Evolutionary conservation across 2,329 filamentous ascomycete genomes (phyloP).

Genomic region (Colletotrichum tofieldiae): DNA sequence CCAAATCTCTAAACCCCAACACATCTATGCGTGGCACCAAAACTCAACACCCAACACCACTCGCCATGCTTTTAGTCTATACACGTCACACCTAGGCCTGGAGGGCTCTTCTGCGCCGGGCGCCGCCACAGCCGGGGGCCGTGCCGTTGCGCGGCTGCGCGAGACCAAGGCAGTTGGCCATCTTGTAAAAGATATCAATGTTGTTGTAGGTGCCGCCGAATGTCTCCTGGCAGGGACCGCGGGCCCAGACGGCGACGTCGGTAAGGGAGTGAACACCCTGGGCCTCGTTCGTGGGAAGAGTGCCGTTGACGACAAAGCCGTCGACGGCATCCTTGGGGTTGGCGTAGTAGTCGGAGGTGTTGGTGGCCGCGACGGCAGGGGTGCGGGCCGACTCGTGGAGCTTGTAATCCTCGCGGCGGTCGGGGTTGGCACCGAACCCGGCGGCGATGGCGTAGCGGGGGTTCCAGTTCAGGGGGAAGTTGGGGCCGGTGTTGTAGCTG

Average conservation of each 20-base stretch:
- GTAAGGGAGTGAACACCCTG: slow-evolving; percentile 85
- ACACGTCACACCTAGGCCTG: not conserved
- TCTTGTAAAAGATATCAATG: slow-evolving; percentile 83
- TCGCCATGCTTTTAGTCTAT: slow-evolving; percentile 21
- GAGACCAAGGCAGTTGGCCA: slow-evolving; percentile 78
- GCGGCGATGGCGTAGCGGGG: slow-evolving; percentile 86
- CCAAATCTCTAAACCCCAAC: not conserved
- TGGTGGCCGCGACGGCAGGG: slow-evolving; percentile 66
- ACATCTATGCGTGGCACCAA: not conserved
- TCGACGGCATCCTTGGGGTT: slow-evolving; percentile 76
- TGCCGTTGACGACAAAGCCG: slow-evolving; percentile 84
- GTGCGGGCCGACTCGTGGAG: slow-evolving; percentile 77
- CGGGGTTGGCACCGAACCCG: slow-evolving; percentile 80
- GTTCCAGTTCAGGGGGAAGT: slow-evolving; percentile 89
- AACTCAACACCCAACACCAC: slow-evolving; percentile 17
- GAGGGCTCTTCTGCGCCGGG: slow-evolving; percentile 4
- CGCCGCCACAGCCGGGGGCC: slow-evolving; percentile 12
- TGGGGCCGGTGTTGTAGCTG: slow-evolving; percentile 79
- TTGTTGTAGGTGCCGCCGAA: slow-evolving; percentile 82
- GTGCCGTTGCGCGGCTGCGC: slow-evolving; percentile 46
- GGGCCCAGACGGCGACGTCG: slow-evolving; percentile 84
- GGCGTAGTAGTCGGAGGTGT: slow-evolving; percentile 73
- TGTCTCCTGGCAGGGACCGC: slow-evolving; percentile 83
- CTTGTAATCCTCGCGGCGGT: slow-evolving; percentile 83
- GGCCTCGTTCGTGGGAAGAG: slow-evolving; percentile 73